Evolutionary conservation across 2,329 filamentous ascomycete species (phyloP).

Genomic region (Scedosporium apiospermum): DNA sequence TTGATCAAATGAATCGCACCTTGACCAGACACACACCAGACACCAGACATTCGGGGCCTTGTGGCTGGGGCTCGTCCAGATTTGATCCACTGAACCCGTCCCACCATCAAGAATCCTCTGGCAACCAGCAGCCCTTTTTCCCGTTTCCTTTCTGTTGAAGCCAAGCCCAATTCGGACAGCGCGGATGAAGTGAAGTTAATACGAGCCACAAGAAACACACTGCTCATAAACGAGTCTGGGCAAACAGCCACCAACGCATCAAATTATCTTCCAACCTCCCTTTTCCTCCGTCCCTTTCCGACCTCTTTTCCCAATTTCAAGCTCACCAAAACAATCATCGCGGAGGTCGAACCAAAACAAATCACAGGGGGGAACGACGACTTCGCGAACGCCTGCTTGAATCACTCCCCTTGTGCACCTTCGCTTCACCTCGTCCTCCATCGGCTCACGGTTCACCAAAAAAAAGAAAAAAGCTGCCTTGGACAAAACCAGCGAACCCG

Average conservation of each 20-base stretch:
- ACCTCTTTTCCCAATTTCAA: not conserved
- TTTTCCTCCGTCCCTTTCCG: not conserved
- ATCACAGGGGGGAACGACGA: not conserved
- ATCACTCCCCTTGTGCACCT: too few species aligned
- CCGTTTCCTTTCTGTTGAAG: not conserved
- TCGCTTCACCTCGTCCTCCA: too few species aligned
- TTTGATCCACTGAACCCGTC: not conserved
- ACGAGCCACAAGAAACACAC: not conserved
- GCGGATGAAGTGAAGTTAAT: slow-evolving; percentile 1
- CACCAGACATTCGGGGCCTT: too few species aligned
- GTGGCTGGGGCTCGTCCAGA: too few species aligned
- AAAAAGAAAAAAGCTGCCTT: not conserved
- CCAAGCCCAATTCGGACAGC: not conserved
- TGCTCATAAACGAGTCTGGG: not conserved
- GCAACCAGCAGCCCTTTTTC: not conserved
- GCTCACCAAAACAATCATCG: too few species aligned
- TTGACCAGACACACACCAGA: too few species aligned
- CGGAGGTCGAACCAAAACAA: not conserved
- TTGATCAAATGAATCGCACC: too few species aligned
- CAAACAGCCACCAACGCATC: not conserved
- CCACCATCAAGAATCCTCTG: not conserved
- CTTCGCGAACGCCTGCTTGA: too few species aligned
- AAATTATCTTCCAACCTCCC: too few species aligned
- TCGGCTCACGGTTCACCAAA: too few species aligned
- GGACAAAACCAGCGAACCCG: not conserved